Conservation (phyloP, 768 basidiomycete species). For the Suillus discolor region DNA sequence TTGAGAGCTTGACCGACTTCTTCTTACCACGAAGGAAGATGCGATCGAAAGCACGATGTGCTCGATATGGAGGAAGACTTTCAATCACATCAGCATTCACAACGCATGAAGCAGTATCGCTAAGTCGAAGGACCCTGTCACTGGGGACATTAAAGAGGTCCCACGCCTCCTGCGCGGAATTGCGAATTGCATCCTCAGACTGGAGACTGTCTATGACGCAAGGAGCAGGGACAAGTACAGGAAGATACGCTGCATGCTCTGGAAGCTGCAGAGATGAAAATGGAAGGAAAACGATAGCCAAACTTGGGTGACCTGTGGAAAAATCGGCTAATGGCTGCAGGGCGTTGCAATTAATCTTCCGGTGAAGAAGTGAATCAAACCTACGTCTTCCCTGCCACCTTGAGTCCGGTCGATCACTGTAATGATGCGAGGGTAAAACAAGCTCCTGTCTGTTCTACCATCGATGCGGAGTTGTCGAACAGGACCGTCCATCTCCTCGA, state of each 20-base stretch:
- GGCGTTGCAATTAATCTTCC: constrained; percentile 32
- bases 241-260: constrained; percentile 56
- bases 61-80: constrained; percentile 42
- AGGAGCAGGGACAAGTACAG: constrained; percentile 44
- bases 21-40: constrained; percentile 40
- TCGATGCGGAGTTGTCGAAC: constrained; percentile 27
- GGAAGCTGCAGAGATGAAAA: constrained; percentile 39
- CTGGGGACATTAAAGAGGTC: constrained; percentile 44
- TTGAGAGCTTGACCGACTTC: constrained; percentile 35
- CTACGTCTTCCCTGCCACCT: constrained; percentile 27
- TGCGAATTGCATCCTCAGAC: constrained; percentile 27
- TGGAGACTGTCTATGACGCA: constrained; percentile 24
- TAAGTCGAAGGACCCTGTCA: constrained; percentile 42
- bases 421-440: constrained; percentile 33
- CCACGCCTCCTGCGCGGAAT: constrained; percentile 43
- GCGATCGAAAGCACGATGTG: constrained; percentile 48
- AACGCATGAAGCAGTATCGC: constrained; percentile 37
- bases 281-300: constrained; percentile 73
- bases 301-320: constrained; percentile 49
- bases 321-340: constrained; percentile 43
- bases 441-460: constrained; percentile 27
- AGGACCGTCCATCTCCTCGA: constrained; percentile 24
- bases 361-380: constrained; percentile 21
- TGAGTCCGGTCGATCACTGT: constrained; percentile 41
- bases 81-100: constrained; percentile 51